These are phyloP conservation scores for Datisca glomerata DNA, from an alignment of 306 rosid species.

Conservation along the genomic window DNA sequence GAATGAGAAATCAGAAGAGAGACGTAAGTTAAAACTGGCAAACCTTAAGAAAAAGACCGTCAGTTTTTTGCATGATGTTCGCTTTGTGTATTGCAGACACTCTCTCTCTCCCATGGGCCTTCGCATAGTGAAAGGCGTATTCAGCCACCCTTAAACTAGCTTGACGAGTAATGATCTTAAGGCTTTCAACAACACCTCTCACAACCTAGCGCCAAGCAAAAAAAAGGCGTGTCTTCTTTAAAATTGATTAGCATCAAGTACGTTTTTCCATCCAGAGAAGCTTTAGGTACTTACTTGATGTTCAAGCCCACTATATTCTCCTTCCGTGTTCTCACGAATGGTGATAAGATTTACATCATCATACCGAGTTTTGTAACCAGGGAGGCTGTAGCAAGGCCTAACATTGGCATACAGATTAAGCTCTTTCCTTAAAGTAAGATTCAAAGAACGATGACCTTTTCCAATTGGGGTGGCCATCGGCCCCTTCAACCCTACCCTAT, in stretches of 20 bases:
- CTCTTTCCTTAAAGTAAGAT: conserved; percentile 73
- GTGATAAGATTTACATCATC: conserved; percentile 80
- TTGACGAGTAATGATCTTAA: conserved; percentile 40
- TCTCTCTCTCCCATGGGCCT: conserved; percentile 74
- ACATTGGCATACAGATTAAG: conserved; percentile 83
- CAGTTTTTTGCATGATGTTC: conserved; percentile 92
- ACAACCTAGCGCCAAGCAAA: not conserved
- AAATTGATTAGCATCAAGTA: not conserved
- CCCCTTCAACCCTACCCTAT: conserved; percentile 81
- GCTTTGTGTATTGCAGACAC: conserved; percentile 98
- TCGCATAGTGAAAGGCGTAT: conserved; percentile 90
- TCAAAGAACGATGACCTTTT: conserved; percentile 78
- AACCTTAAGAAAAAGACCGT: conserved; percentile 81
- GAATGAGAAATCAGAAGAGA: not conserved
- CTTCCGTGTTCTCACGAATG: conserved; percentile 90
- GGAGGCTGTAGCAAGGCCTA: conserved; percentile 48
- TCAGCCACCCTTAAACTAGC: conserved; percentile 42
- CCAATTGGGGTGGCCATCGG: conserved; percentile 76
- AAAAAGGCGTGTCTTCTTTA: not conserved
- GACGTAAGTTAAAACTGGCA: too few relatives aligned
- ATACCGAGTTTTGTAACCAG: conserved; percentile 66
- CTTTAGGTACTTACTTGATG: conserved; percentile 77
- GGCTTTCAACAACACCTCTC: conserved; percentile 82
- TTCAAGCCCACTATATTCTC: conserved; percentile 88
- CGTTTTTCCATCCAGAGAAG: not conserved